Evolutionary conservation across 1,284 basidiomycete genomes (phyloP).

Genomic region (Lentinula novae-zelandiae): DNA sequence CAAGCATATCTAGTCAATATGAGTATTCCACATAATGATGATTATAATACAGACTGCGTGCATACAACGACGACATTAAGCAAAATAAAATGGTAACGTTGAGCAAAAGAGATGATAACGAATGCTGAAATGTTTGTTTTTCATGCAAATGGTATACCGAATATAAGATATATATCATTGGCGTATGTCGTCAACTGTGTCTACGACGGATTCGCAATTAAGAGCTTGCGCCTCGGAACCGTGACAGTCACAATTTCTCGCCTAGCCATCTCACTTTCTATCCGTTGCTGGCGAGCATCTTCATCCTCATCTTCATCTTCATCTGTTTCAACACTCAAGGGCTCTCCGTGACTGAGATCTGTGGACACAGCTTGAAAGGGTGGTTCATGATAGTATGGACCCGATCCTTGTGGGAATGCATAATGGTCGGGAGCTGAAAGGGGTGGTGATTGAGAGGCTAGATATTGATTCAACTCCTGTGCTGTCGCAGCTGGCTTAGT

Average conservation of each 20-base stretch:
- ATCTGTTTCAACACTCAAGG: constrained; percentile 46
- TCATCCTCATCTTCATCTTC: constrained; percentile 71
- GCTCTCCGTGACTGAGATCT: constrained; percentile 41
- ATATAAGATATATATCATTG: constrained; percentile 5
- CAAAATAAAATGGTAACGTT: neutral
- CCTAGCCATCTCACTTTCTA: constrained; percentile 75
- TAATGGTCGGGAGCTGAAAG: constrained; percentile 38
- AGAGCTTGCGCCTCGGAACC: constrained; percentile 68
- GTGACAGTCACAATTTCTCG: constrained; percentile 79
- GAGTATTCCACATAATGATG: constrained; percentile 6
- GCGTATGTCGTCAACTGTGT: neutral
- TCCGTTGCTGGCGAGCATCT: constrained; percentile 62
- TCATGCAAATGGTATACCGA: constrained; percentile 3
- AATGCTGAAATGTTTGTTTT: neutral
- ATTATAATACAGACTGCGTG: constrained; percentile 7
- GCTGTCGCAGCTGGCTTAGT: constrained; percentile 12
- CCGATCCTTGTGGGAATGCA: constrained; percentile 41
- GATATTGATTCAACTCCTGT: constrained; percentile 1
- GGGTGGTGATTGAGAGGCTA: constrained; percentile 26
- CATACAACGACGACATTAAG: constrained; percentile 9
- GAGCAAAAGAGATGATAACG: neutral
- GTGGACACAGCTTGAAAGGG: constrained; percentile 45
- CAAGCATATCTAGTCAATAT: neutral
- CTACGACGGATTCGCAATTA: constrained; percentile 63
- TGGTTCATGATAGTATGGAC: constrained; percentile 63